Evolutionary conservation across 441 rosid genomes (phyloP).

Genomic region (Melastoma candidum): DNA sequence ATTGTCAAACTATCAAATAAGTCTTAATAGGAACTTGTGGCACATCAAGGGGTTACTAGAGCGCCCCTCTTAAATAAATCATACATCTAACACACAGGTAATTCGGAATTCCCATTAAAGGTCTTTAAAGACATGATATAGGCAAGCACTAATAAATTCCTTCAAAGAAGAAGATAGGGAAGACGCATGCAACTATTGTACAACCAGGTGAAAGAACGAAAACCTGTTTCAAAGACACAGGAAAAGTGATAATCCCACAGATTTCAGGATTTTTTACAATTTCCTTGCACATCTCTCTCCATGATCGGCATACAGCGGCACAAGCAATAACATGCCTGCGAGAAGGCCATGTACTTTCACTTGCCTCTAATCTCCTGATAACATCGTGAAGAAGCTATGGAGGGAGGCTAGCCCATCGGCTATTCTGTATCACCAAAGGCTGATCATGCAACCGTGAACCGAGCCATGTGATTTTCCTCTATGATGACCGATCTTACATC

Average conservation of each 20-base stretch:
- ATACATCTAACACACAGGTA: no score
- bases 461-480: constrained; percentile 80
- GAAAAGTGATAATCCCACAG: constrained; percentile 89
- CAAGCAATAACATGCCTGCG: constrained; percentile 87
- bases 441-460: constrained; percentile 56
- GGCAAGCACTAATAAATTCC: neutral
- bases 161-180: constrained; percentile 1
- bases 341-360: constrained; percentile 88
- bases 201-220: constrained; percentile 1
- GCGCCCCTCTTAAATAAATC: no score
- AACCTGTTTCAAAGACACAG: constrained; percentile 92
- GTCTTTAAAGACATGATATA: no score
- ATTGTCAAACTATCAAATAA: no score
- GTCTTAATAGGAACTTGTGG: no score
- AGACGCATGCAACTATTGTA: neutral
- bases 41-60: no score
- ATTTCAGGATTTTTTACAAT: constrained; percentile 76
- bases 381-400: constrained; percentile 86
- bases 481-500: constrained; percentile 61
- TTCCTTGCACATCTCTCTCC: constrained; percentile 97
- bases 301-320: constrained; percentile 87
- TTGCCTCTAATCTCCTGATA: constrained; percentile 84
- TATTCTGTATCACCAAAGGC: constrained; percentile 46
- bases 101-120: no score
- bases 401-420: constrained; percentile 89